A percentile compares a stretch with the other conserved stretches of the same genome.
These are phyloP conservation scores for Microsporum canis DNA, from an alignment of 2,329 filamentous ascomycete species.

Conservation along the genomic window DNA sequence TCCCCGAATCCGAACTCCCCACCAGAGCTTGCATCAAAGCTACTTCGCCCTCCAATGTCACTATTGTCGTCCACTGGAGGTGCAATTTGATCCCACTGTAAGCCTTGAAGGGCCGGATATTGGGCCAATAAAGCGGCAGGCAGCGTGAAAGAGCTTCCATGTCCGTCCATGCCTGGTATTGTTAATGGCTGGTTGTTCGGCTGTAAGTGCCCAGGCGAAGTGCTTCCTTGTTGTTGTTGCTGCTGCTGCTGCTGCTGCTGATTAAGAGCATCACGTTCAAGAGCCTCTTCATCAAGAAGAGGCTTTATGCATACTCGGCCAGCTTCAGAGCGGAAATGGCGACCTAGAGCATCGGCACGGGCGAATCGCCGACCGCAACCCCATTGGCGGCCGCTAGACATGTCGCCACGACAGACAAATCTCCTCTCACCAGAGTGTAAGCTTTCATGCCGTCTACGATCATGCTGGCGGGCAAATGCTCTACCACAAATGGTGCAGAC, in stretches of 20 bases:
- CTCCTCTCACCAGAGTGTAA: conserved; percentile 97
- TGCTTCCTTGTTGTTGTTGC: conserved; percentile 38
- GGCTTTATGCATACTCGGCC: conserved; percentile 94
- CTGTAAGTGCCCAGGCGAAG: conserved; percentile 46
- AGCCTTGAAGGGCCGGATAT: conserved; percentile 80
- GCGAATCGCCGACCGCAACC: conserved; percentile 89
- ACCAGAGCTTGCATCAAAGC: conserved; percentile 35
- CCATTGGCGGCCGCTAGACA: conserved; percentile 76
- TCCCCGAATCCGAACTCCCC: conserved; percentile 33
- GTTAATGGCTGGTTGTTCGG: conserved; percentile 47
- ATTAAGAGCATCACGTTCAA: conserved; percentile 65
- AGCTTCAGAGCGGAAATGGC: conserved; percentile 91
- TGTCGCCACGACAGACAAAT: conserved; percentile 87
- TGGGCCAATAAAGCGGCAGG: conserved; percentile 81
- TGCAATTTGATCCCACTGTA: conserved; percentile 74
- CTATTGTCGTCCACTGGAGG: conserved; percentile 46
- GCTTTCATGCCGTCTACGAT: conserved; percentile 92
- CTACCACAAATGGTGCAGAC: conserved; percentile 96
- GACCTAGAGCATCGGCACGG: conserved; percentile 83
- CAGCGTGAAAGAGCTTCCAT: conserved; percentile 55
- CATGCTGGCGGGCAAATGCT: conserved; percentile 92
- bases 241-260: conserved; percentile 61
- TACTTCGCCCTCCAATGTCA: conserved; percentile 52
- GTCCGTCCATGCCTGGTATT: conserved; percentile 48
- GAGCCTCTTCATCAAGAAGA: conserved; percentile 85